Evolutionary conservation across 1,284 basidiomycete genomes (phyloP).

Genomic region (Cryptococcus amylolentus): DNA sequence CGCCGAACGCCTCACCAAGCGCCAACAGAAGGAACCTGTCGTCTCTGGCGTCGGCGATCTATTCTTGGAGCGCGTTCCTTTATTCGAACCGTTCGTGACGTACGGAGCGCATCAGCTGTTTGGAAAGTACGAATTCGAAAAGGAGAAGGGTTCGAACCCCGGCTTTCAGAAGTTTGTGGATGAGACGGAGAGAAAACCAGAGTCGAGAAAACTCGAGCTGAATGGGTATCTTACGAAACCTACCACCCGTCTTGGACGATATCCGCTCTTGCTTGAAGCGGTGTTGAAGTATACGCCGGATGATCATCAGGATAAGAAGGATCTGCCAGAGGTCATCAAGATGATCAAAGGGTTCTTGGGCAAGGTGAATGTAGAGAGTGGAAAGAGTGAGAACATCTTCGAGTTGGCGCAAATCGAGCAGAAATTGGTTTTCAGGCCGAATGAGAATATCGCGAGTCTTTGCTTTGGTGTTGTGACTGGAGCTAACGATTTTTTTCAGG

Average conservation of each 20-base stretch:
- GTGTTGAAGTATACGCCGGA: slow-evolving; percentile 91
- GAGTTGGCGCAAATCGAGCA: slow-evolving; percentile 86
- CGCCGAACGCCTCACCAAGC: slow-evolving; percentile 87
- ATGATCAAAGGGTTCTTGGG: slow-evolving; percentile 78
- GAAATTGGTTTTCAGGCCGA: slow-evolving; percentile 78
- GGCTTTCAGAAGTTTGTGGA: slow-evolving; percentile 97
- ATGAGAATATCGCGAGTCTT: slow-evolving; percentile 71
- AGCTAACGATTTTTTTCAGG: slow-evolving; percentile 52
- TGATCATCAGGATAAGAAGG: slow-evolving; percentile 80
- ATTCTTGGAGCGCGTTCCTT: slow-evolving; percentile 78
- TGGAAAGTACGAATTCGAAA: slow-evolving; percentile 98
- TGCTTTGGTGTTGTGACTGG: neutral
- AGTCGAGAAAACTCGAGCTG: slow-evolving; percentile 92
- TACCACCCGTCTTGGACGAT: slow-evolving; percentile 92
- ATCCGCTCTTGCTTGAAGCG: slow-evolving; percentile 88
- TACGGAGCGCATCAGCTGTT: slow-evolving; percentile 97
- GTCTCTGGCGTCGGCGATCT: slow-evolving; percentile 92
- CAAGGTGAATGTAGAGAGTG: slow-evolving; percentile 87
- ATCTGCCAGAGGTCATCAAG: slow-evolving; percentile 73
- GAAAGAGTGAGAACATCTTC: slow-evolving; percentile 88
- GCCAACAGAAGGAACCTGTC: slow-evolving; percentile 90
- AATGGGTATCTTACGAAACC: slow-evolving; percentile 99
- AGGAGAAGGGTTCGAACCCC: slow-evolving; percentile 89
- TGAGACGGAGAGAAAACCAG: slow-evolving; percentile 84
- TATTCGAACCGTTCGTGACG: slow-evolving; percentile 87